Evolutionary conservation across 345 rosid genomes (phyloP).

Genomic region (Physaria fendleri): DNA sequence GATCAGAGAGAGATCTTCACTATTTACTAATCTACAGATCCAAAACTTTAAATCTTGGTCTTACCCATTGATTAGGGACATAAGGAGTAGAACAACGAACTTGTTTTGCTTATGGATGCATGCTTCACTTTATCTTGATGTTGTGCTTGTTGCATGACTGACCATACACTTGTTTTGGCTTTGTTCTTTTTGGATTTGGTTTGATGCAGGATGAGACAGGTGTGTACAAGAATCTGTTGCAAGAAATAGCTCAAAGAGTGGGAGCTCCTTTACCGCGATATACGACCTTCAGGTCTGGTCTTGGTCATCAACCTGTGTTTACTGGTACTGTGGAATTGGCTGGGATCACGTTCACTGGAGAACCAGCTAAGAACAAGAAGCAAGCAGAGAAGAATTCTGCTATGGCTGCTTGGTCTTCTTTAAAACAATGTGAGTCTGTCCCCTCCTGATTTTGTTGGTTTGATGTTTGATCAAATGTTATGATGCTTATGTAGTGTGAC

Average conservation of each 20-base stretch:
- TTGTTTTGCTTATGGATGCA: too few species aligned
- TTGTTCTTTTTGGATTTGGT: too few species aligned
- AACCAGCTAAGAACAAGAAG: constrained; percentile 91
- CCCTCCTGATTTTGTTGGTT: background rate
- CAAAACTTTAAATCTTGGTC: constrained; percentile 8
- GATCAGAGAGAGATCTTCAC: background rate
- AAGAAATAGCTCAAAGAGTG: constrained; percentile 96
- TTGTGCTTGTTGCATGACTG: constrained; percentile 9
- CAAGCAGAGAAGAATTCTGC: constrained; percentile 99
- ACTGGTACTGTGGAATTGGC: constrained; percentile 96
- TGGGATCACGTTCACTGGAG: constrained; percentile 87
- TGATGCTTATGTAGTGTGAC: background rate
- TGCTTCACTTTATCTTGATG: too few species aligned
- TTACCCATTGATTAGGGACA: background rate
- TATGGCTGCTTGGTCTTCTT: constrained; percentile 95
- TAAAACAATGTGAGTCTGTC: constrained; percentile 80
- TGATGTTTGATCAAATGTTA: background rate
- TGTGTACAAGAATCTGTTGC: constrained; percentile 91
- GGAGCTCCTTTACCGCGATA: constrained; percentile 90
- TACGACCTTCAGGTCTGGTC: constrained; percentile 86
- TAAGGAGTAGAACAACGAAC: too few species aligned
- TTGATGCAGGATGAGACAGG: constrained; percentile 89
- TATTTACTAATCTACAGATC: constrained; percentile 11
- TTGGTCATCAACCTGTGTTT: constrained; percentile 94
- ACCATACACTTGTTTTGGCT: constrained; percentile 5